Evolutionary conservation across 768 basidiomycete species (phyloP), one percentile per base, ranked within the genome.

Genomic region (Suillus cothurnatus): DNA sequence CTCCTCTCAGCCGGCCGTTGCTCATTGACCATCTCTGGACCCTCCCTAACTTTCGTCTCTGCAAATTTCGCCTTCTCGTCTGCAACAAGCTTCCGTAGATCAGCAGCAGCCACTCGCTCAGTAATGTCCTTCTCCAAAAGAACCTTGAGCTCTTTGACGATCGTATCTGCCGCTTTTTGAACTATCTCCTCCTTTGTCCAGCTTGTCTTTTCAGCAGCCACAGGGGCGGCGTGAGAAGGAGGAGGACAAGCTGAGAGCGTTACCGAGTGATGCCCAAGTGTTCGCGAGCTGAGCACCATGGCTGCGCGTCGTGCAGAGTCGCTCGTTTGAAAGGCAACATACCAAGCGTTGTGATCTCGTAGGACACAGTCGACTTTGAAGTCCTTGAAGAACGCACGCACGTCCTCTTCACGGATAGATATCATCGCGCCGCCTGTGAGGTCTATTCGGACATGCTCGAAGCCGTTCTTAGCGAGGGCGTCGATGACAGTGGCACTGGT

Each of bases 321-420:
- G 2, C 81, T 72, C 5, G 86, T 85, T 23, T 79, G 72, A 74
- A 97, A 98, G 4, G 94, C 91, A 67, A 95, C 84, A 72, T 95
- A 96, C 82, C 93, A 90, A 12, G 88, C 91, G 2, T 79, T 77
- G 60, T 85, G 83, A 73, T 92, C 91, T 67, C 86, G 85, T 2
- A 94, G 79, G 32, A 95, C 82, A 83, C 86, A 83, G 57, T 93
- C 87, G 23, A 91, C 84, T 67, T 86, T 81, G 77, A 94, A 94
- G 58, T 82, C 85, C 43, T 83, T 81, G 72, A 94, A 89, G 70
- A 91, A 91, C 63, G 75, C 79, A 66, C 77, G 73, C n/a, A 95
- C 86, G 66, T 91, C 88, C 41, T 87, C 88, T 71, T 92, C 90
- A 64, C 78, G 78, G 58, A 90, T 84, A 19, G 80, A 80, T 59